Percentiles rank a stretch among this genome's conserved stretches.
phyloP scores from a whole-genome alignment of 805 yeast genomes.

The Yarrowia osloensis region DNA sequence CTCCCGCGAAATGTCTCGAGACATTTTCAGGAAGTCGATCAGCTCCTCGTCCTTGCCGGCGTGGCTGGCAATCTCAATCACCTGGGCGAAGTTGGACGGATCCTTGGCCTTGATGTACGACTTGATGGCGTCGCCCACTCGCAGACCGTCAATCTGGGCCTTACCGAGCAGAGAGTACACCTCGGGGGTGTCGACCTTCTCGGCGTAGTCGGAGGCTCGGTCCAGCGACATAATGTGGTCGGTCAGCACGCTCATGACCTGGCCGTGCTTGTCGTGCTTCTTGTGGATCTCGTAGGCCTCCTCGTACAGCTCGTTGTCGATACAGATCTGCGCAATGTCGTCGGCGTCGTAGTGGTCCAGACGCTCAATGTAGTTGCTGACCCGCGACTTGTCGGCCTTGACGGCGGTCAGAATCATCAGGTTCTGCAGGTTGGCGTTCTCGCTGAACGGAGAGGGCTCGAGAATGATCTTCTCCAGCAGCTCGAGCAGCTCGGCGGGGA shows the following conservation, averaged over 20 bases:
- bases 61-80: constrained; percentile 91
- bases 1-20: constrained; percentile 87
- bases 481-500: constrained; percentile 91
- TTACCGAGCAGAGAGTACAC: constrained; percentile 94
- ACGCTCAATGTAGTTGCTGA: constrained; percentile 78
- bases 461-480: constrained; percentile 91
- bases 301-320: constrained; percentile 83
- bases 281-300: constrained; percentile 93
- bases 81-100: constrained; percentile 85
- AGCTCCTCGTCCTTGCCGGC: constrained; percentile 96
- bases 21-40: constrained; percentile 82
- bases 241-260: constrained; percentile 87
- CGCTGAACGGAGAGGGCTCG: constrained; percentile 96
- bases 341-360: constrained; percentile 88
- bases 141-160: constrained; percentile 91
- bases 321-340: constrained; percentile 90
- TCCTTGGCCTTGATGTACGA: constrained; percentile 92
- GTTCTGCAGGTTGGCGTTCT: constrained; percentile 93
- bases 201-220: constrained; percentile 92
- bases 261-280: constrained; percentile 71
- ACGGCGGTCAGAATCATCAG: constrained; percentile 90
- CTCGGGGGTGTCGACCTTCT: constrained; percentile 79
- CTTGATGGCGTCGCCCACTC: constrained; percentile 87
- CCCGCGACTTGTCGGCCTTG: constrained; percentile 89
- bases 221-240: constrained; percentile 93